Percentiles rank a stretch among this genome's conserved stretches.
phyloP scores from a whole-genome alignment of 2,329 filamentous ascomycete species.

The Pseudogymnoascus sp. region DNA sequence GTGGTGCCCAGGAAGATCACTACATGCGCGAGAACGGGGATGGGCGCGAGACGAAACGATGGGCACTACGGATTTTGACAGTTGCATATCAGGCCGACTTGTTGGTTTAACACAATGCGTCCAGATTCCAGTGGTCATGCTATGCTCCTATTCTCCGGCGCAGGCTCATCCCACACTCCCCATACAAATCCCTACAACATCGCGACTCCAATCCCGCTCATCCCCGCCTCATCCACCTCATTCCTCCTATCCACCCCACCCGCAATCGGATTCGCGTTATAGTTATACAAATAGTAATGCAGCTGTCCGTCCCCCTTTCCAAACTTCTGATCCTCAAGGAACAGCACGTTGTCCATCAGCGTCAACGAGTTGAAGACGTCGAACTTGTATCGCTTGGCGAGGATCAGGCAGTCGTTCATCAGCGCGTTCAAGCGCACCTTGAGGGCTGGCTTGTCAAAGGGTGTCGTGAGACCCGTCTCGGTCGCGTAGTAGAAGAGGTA shows the following conservation, averaged over 20 bases:
- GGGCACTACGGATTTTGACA: neutral
- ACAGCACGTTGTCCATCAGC: slow-evolving; percentile 86
- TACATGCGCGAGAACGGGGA: neutral
- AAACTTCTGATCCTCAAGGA: slow-evolving; percentile 90
- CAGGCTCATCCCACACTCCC: neutral
- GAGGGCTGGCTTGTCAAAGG: slow-evolving; percentile 48
- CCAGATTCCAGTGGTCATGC: neutral
- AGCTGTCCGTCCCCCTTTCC: slow-evolving; percentile 89
- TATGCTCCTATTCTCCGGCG: neutral
- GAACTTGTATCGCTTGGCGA: slow-evolving; percentile 76
- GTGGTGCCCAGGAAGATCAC: neutral
- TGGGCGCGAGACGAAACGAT: neutral
- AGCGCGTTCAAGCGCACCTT: slow-evolving; percentile 75
- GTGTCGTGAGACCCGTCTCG: slow-evolving; percentile 60
- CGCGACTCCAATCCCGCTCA: slow-evolving; percentile 84
- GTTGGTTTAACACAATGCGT: neutral
- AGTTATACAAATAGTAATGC: slow-evolving; percentile 98
- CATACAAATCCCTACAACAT: slow-evolving; percentile 48
- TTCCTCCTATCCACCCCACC: slow-evolving; percentile 80
- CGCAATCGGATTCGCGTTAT: slow-evolving; percentile 73
- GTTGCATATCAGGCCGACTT: neutral
- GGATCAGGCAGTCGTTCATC: slow-evolving; percentile 75
- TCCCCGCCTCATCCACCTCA: slow-evolving; percentile 63
- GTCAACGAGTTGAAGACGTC: slow-evolving; percentile 97
- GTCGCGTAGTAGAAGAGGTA: slow-evolving; percentile 97